Conservation (phyloP, 371 early-diverging fungal genomes). For the Mortierella sp. region DNA sequence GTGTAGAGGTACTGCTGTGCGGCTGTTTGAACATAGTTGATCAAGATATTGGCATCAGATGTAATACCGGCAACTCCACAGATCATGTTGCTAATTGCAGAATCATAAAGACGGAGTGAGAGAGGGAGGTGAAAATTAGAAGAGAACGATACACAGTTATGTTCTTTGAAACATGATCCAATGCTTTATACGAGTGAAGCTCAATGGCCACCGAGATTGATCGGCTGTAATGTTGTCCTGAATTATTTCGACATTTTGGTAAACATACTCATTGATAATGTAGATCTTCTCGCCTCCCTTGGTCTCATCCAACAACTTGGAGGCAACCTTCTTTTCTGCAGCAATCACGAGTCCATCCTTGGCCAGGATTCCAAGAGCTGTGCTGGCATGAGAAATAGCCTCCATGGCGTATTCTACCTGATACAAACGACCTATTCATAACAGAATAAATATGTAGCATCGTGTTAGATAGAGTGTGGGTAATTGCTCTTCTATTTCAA, state of each 20-base stretch:
- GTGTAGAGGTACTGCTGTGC: constrained; percentile 93
- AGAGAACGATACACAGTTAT: no score
- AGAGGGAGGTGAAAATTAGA: no score
- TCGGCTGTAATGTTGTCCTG: no score
- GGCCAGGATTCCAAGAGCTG: constrained; percentile 94
- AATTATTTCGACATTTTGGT: not conserved
- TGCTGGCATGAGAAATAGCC: constrained; percentile 98
- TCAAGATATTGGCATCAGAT: constrained; percentile 97
- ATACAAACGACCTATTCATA: constrained; percentile 92
- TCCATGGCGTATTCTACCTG: constrained; percentile 99
- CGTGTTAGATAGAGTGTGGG: not conserved
- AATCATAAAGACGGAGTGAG: no score
- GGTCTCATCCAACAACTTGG: constrained; percentile 90
- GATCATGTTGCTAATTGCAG: constrained; percentile 81
- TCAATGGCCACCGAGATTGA: no score
- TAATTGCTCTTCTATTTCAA: not conserved
- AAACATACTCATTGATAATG: constrained; percentile 88
- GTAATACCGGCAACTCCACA: constrained; percentile 99
- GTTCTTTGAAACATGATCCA: no score
- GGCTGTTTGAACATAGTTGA: constrained; percentile 89
- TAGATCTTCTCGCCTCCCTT: constrained; percentile 97
- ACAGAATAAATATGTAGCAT: not conserved
- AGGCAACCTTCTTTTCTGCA: constrained; percentile 96
- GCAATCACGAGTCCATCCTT: constrained; percentile 97
- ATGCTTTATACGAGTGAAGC: no score